Conservation (phyloP, 257 asterid genomes). For the Coffea eugenioides region DNA sequence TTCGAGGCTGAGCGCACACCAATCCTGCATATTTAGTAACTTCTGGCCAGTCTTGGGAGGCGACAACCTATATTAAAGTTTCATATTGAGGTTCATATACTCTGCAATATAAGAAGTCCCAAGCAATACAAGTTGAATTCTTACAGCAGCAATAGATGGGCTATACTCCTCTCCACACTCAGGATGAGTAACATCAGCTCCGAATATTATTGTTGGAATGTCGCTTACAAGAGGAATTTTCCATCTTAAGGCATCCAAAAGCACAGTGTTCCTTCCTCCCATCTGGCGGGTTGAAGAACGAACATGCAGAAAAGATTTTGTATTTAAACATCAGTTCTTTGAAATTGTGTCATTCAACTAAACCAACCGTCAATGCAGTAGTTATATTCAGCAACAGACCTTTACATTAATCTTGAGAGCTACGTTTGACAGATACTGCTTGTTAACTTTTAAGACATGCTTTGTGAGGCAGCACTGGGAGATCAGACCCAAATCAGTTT, state of each 20-base stretch:
- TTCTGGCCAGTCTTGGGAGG: constrained; percentile 44
- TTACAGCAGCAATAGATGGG: constrained; percentile 41
- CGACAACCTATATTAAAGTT: constrained; percentile 27
- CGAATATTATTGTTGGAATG: constrained; percentile 34
- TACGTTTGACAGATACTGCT: constrained; percentile 32
- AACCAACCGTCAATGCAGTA: not conserved
- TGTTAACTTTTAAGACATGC: constrained; percentile 29
- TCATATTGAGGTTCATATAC: not conserved
- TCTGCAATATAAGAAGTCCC: not conserved
- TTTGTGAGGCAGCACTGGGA: constrained; percentile 38
- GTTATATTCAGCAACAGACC: constrained; percentile 9
- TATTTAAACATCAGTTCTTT: not conserved
- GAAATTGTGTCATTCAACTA: not conserved
- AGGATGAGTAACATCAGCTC: constrained; percentile 42
- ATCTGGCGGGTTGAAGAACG: constrained; percentile 10
- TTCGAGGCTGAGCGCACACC: constrained; percentile 35
- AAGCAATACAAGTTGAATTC: constrained; percentile 10
- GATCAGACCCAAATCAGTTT: constrained; percentile 34
- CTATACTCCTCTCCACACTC: constrained; percentile 30
- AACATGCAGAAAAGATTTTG: not conserved
- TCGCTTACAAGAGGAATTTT: constrained; percentile 35
- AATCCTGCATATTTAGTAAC: constrained; percentile 33
- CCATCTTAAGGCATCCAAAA: constrained; percentile 33
- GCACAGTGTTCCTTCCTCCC: constrained; percentile 39
- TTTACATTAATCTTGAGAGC: constrained; percentile 35